Conservation (phyloP, 2,329 filamentous ascomycete genomes). For the Penicillium sp. region DNA sequence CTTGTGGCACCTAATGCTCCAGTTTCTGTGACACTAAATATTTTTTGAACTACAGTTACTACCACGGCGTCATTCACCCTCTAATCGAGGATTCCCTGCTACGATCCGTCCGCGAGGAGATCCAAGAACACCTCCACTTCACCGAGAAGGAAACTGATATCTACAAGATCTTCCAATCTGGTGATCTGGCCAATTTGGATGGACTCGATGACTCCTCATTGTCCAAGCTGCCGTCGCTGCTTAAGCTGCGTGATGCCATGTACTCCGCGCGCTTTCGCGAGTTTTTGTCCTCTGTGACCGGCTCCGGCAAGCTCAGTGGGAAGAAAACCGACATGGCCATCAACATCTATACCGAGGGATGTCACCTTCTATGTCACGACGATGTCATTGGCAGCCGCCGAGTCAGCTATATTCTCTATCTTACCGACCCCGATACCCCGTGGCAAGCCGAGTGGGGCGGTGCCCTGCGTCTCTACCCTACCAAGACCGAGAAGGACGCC, state of each 20-base stretch:
- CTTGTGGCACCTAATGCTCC: background rate
- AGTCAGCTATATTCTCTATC: constrained; percentile 94
- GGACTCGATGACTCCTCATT: constrained; percentile 83
- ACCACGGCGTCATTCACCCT: constrained; percentile 80
- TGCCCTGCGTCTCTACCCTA: constrained; percentile 80
- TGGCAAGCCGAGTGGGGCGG: constrained; percentile 94
- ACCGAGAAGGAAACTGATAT: constrained; percentile 99
- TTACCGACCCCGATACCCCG: constrained; percentile 82
- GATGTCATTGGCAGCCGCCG: constrained; percentile 96
- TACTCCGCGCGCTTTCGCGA: constrained; percentile 86
- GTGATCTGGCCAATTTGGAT: constrained; percentile 93
- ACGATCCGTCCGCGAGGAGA: constrained; percentile 80
- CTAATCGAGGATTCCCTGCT: constrained; percentile 77
- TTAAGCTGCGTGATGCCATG: constrained; percentile 84
- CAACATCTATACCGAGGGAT: constrained; percentile 95
- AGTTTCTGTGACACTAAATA: constrained; percentile 6
- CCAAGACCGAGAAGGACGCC: constrained; percentile 58
- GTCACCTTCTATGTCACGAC: constrained; percentile 92
- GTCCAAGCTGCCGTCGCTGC: constrained; percentile 78
- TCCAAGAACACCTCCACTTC: constrained; percentile 85
- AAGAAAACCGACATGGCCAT: constrained; percentile 98
- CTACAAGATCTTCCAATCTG: constrained; percentile 98
- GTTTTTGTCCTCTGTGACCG: constrained; percentile 81
- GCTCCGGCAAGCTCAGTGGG: constrained; percentile 79
- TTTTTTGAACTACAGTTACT: constrained; percentile 55